Conservation (phyloP, 2,329 filamentous ascomycete genomes). For the Trichoderma hamatum region DNA sequence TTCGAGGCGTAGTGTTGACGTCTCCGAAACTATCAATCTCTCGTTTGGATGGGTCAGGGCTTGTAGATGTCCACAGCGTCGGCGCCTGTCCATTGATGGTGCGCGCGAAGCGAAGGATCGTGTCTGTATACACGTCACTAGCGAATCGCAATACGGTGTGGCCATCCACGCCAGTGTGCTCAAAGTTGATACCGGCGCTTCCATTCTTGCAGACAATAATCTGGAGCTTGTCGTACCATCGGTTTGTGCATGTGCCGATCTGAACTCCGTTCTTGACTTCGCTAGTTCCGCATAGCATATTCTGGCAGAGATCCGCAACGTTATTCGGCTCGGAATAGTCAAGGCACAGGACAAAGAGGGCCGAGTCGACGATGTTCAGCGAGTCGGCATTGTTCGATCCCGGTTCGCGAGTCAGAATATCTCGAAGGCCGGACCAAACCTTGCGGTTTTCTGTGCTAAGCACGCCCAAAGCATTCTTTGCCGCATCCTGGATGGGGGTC, state of each 20-base stretch:
- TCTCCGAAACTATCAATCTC: conserved; percentile 91
- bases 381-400: conserved; percentile 95
- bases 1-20: conserved; percentile 90
- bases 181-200: conserved; percentile 97
- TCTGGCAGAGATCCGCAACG: conserved; percentile 86
- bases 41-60: conserved; percentile 89
- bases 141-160: conserved; percentile 96
- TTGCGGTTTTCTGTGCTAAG: conserved; percentile 96
- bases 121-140: conserved; percentile 95
- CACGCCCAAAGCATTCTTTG: conserved; percentile 92
- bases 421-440: conserved; percentile 88
- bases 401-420: conserved; percentile 82
- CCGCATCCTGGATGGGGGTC: conserved; percentile 88
- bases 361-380: conserved; percentile 91
- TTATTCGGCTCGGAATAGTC: conserved; percentile 87
- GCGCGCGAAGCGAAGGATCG: conserved; percentile 90
- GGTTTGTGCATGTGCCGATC: conserved; percentile 95
- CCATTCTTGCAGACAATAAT: conserved; percentile 99
- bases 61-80: conserved; percentile 85
- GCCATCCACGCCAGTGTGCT: conserved; percentile 96
- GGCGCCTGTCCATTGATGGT: conserved; percentile 95
- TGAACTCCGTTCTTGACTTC: conserved; percentile 91
- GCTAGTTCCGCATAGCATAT: conserved; percentile 96
- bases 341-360: conserved; percentile 87
- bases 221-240: conserved; percentile 99